phyloP scores from a whole-genome alignment of 1,284 basidiomycete species.

The Singerocomus inundabilis region DNA sequence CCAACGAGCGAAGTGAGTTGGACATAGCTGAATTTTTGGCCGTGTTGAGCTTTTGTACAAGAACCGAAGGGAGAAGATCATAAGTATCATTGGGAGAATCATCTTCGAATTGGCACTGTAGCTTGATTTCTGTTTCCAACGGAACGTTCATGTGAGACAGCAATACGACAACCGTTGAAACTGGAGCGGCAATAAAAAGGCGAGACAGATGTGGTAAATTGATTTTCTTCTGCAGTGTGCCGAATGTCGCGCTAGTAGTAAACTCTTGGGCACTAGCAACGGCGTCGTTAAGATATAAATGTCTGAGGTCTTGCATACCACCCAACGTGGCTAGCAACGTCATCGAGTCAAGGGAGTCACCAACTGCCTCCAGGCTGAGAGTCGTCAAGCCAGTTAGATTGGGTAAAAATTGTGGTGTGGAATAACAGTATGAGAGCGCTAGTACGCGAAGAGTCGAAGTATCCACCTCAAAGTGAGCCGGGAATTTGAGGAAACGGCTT shows the following conservation, averaged over 20 bases:
- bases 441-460: not conserved
- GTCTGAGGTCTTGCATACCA: conserved; percentile 29
- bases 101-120: too few relatives aligned
- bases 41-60: too few relatives aligned
- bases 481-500: too few relatives aligned
- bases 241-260: not conserved
- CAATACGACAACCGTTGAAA: conserved; percentile 2
- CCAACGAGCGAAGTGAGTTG: too few relatives aligned
- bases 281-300: conserved; percentile 25
- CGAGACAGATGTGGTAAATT: conserved; percentile 2
- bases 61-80: not conserved
- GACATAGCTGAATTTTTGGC: too few relatives aligned
- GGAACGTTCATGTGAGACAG: conserved; percentile 5
- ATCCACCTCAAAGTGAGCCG: not conserved
- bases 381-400: not conserved
- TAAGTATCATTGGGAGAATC: too few relatives aligned
- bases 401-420: not conserved
- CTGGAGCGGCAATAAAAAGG: not conserved
- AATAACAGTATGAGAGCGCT: not conserved
- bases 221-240: not conserved
- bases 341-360: not conserved
- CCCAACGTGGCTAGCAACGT: conserved; percentile 25
- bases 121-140: not conserved
- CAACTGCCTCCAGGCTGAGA: not conserved
- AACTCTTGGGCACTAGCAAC: conserved; percentile 2